These are phyloP conservation scores for Kernera saxatilis DNA, from an alignment of 345 rosid genomes.

Conservation along the genomic window DNA sequence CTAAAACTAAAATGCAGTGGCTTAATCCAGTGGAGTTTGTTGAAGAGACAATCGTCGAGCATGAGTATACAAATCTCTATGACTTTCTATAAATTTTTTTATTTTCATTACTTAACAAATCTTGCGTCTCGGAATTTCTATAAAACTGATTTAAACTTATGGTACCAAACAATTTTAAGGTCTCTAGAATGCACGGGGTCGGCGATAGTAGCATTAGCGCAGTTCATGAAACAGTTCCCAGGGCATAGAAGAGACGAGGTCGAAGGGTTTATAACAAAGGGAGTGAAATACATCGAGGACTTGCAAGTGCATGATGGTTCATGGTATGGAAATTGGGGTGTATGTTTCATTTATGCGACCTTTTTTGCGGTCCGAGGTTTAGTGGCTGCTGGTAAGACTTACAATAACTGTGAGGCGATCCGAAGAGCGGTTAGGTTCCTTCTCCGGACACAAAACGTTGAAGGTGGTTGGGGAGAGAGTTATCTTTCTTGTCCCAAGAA, in stretches of 20 bases:
- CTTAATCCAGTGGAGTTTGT: slow-evolving; percentile 16
- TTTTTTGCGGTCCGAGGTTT: slow-evolving; percentile 51
- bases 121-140: too few species aligned
- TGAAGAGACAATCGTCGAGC: slow-evolving; percentile 5
- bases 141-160: too few species aligned
- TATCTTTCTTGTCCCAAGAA: slow-evolving; percentile 50
- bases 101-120: neutral
- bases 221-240: slow-evolving; percentile 45
- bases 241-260: slow-evolving; percentile 45
- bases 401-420: slow-evolving; percentile 28
- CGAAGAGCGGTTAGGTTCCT: slow-evolving; percentile 51
- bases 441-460: slow-evolving; percentile 39
- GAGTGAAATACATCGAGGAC: slow-evolving; percentile 36
- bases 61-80: neutral
- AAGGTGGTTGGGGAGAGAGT: slow-evolving; percentile 80
- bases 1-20: neutral
- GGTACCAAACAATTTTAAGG: neutral
- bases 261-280: slow-evolving; percentile 39
- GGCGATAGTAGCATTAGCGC: slow-evolving; percentile 21
- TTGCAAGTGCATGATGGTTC: slow-evolving; percentile 52
- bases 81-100: neutral
- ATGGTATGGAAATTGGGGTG: slow-evolving; percentile 78
- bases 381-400: slow-evolving; percentile 43
- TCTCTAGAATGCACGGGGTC: slow-evolving; percentile 58
- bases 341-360: slow-evolving; percentile 56